A percentile compares a stretch with the other conserved stretches of the same genome.
Evolutionary conservation across 2,329 filamentous ascomycete genomes (phyloP).

Genomic region (Passalora sequoiae): DNA sequence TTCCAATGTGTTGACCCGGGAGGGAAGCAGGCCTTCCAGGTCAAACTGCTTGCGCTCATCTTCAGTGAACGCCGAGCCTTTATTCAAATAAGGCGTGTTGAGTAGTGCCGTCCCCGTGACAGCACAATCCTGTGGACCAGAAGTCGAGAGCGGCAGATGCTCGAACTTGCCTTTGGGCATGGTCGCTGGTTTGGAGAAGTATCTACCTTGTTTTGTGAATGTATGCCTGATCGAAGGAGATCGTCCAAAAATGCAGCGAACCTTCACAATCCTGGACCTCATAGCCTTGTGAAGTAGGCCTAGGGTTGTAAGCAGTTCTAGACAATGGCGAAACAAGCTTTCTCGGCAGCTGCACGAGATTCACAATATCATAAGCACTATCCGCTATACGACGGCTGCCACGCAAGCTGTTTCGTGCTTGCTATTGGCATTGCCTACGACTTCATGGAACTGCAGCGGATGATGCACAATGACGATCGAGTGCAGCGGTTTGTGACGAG

Average conservation of each 20-base stretch:
- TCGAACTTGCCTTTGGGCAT: slow-evolving; percentile 3
- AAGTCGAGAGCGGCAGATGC: slow-evolving; percentile 10
- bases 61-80: slow-evolving; percentile 70
- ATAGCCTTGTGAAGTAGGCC: too few relatives aligned
- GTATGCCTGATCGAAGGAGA: too few relatives aligned
- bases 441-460: not conserved
- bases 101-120: slow-evolving; percentile 45
- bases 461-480: slow-evolving; percentile 3
- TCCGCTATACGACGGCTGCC: too few relatives aligned
- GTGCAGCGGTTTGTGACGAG: not conserved
- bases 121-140: slow-evolving; percentile 9
- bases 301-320: too few relatives aligned
- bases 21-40: slow-evolving; percentile 67
- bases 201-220: too few relatives aligned
- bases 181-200: not conserved
- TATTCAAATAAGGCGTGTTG: slow-evolving; percentile 68
- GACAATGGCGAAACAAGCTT: too few relatives aligned
- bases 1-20: slow-evolving; percentile 67
- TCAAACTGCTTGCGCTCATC: slow-evolving; percentile 66
- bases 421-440: too few relatives aligned
- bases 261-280: too few relatives aligned
- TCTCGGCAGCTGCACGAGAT: too few relatives aligned
- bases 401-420: too few relatives aligned
- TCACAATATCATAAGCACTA: too few relatives aligned
- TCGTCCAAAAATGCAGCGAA: too few relatives aligned